These are phyloP conservation scores for Podospora australis DNA, from an alignment of 495 filamentous ascomycete genomes.

Conservation along the genomic window DNA sequence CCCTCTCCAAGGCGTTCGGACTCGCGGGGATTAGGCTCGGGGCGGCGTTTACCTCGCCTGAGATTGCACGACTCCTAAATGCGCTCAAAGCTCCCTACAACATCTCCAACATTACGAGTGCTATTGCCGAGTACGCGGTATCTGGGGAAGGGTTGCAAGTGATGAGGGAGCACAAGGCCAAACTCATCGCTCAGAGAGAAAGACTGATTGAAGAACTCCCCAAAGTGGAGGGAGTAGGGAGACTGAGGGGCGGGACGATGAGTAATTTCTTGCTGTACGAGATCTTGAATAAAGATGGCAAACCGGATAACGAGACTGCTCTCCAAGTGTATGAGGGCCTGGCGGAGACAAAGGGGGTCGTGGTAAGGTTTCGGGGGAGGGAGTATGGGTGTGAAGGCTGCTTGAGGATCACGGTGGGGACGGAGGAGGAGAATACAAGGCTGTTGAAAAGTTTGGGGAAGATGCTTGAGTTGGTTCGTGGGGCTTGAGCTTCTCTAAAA, in stretches of 20 bases:
- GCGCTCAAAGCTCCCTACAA: constrained; percentile 94
- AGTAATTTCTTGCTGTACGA: constrained; percentile 89
- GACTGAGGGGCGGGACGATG: constrained; percentile 70
- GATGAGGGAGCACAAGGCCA: constrained; percentile 60
- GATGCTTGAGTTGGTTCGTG: constrained; percentile 33
- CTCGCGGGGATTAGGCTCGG: constrained; percentile 84
- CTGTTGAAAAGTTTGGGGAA: constrained; percentile 62
- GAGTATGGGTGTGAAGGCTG: constrained; percentile 86
- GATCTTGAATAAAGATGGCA: constrained; percentile 65
- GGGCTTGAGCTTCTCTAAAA: constrained; percentile 17
- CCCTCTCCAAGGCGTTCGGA: constrained; percentile 91
- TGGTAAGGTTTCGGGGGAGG: constrained; percentile 89
- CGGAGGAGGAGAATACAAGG: constrained; percentile 71
- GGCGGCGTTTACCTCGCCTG: constrained; percentile 52
- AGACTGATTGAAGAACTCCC: constrained; percentile 69
- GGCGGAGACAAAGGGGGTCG: constrained; percentile 82
- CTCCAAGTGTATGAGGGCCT: constrained; percentile 72
- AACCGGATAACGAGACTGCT: constrained; percentile 71
- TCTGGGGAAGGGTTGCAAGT: constrained; percentile 55
- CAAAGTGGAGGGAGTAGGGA: constrained; percentile 68
- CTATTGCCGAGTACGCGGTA: constrained; percentile 70
- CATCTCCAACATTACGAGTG: constrained; percentile 76
- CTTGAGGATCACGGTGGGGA: constrained; percentile 87
- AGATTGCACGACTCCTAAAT: constrained; percentile 68
- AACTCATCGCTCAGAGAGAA: constrained; percentile 69